Percentiles rank a stretch among this genome's conserved stretches.
These are phyloP conservation scores for Coemansia umbellata DNA, from an alignment of 192 early-diverging fungal species.

Conservation along the genomic window DNA sequence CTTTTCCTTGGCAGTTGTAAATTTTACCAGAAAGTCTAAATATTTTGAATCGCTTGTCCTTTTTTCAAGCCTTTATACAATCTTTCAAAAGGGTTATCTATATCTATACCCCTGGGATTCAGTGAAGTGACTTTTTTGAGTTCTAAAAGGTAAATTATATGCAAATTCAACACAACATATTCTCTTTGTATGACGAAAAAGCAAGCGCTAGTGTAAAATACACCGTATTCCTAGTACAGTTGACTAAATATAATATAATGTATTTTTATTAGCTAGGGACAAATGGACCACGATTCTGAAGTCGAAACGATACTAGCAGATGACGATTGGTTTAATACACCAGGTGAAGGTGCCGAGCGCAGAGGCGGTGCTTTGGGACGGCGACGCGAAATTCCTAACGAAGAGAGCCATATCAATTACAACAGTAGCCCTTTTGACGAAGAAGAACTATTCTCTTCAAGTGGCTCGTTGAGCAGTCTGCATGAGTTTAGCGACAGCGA, in stretches of 20 bases:
- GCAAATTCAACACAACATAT: too few species aligned
- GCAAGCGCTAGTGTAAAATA: too few species aligned
- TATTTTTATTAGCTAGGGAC: slow-evolving; percentile 2
- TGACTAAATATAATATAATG: too few species aligned
- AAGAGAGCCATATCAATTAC: neutral
- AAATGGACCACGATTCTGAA: slow-evolving; percentile 47
- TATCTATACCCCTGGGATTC: too few species aligned
- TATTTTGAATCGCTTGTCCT: too few species aligned
- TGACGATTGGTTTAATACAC: slow-evolving; percentile 29
- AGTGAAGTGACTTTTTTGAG: too few species aligned
- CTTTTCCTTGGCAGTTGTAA: neutral
- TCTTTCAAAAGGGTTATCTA: too few species aligned
- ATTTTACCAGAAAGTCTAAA: too few species aligned
- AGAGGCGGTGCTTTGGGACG: slow-evolving; percentile 2
- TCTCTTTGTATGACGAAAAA: too few species aligned
- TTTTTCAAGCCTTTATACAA: too few species aligned
- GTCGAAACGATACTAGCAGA: slow-evolving; percentile 41
- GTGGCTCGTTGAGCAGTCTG: slow-evolving; percentile 44
- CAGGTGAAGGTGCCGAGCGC: slow-evolving; percentile 1
- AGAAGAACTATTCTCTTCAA: slow-evolving; percentile 42
- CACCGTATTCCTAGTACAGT: too few species aligned
- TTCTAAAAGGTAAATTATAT: too few species aligned
- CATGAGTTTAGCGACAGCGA: slow-evolving; percentile 45
- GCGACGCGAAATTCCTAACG: slow-evolving; percentile 3
- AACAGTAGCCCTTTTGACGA: slow-evolving; percentile 28